Conservation (phyloP, 495 filamentous ascomycete species). For the Staphylotrichum longicolle region DNA sequence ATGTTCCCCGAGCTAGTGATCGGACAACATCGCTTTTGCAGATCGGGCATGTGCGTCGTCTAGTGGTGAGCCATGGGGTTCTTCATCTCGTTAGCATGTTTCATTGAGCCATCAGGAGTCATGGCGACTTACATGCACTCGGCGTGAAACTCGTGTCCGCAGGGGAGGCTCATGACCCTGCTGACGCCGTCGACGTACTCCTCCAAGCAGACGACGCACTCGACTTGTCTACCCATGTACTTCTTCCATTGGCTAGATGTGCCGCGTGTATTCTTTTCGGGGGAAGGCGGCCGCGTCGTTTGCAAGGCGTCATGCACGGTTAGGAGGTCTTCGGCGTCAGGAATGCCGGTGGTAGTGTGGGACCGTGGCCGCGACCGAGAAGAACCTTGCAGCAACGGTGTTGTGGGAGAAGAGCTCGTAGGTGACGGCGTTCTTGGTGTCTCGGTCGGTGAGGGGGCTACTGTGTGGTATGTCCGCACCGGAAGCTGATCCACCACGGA, state of each 20-base stretch:
- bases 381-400: conserved; percentile 68
- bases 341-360: conserved; percentile 61
- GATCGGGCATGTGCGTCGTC: conserved; percentile 92
- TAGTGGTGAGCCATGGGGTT: conserved; percentile 96
- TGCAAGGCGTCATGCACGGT: conserved; percentile 41
- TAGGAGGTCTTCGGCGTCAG: conserved; percentile 42
- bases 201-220: conserved; percentile 97
- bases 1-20: conserved; percentile 49
- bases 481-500: conserved; percentile 93
- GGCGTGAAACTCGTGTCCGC: conserved; percentile 95
- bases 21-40: conserved; percentile 95
- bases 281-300: conserved; percentile 27
- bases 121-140: conserved; percentile 89
- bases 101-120: not conserved
- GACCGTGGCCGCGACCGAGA: conserved; percentile 60
- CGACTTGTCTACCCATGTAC: conserved; percentile 82
- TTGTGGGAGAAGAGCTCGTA: conserved; percentile 64
- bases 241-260: conserved; percentile 65
- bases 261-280: conserved; percentile 52
- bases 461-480: conserved; percentile 89
- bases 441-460: conserved; percentile 60
- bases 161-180: conserved; percentile 95
- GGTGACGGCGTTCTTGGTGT: conserved; percentile 55
- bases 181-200: conserved; percentile 96
- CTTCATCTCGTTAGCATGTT: conserved; percentile 48